phyloP scores from a whole-genome alignment of 2,329 filamentous ascomycete species.

The Claviceps spartinae region DNA sequence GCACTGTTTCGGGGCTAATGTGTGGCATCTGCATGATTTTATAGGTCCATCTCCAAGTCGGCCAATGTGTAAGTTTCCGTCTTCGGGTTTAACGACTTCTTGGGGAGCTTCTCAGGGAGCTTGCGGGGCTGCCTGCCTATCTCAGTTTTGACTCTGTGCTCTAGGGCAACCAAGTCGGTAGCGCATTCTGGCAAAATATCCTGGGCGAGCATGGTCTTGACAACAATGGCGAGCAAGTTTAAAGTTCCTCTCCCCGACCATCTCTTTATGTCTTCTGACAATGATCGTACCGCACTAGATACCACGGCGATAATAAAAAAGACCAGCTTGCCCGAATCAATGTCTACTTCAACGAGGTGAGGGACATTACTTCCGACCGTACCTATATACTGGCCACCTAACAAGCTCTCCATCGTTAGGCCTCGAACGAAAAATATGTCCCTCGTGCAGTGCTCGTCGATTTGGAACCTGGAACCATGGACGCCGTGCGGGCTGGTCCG shows the following conservation, averaged over 20 bases:
- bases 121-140: too few species aligned
- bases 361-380: slow-evolving; percentile 8
- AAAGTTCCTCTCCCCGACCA: too few species aligned
- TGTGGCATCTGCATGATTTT: slow-evolving; percentile 38
- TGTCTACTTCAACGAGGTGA: slow-evolving; percentile 84
- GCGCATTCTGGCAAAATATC: slow-evolving; percentile 94
- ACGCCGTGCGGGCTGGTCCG: slow-evolving; percentile 92
- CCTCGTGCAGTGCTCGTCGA: slow-evolving; percentile 98
- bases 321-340: slow-evolving; percentile 99
- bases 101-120: background rate
- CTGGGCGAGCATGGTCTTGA: slow-evolving; percentile 92
- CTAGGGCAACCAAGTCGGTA: slow-evolving; percentile 99
- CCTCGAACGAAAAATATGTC: slow-evolving; percentile 95
- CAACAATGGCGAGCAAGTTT: slow-evolving; percentile 58
- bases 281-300: slow-evolving; percentile 28
- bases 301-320: slow-evolving; percentile 94
- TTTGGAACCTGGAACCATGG: slow-evolving; percentile 98
- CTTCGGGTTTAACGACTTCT: background rate
- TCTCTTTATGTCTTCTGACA: background rate
- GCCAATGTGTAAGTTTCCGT: slow-evolving; percentile 69
- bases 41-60: slow-evolving; percentile 98
- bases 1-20: slow-evolving; percentile 3
- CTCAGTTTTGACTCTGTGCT: slow-evolving; percentile 14
- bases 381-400: background rate
- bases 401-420: slow-evolving; percentile 33